Evolutionary conservation across 352 stramenopile genomes (phyloP).

Genomic region (Blastocystis sp.): DNA sequence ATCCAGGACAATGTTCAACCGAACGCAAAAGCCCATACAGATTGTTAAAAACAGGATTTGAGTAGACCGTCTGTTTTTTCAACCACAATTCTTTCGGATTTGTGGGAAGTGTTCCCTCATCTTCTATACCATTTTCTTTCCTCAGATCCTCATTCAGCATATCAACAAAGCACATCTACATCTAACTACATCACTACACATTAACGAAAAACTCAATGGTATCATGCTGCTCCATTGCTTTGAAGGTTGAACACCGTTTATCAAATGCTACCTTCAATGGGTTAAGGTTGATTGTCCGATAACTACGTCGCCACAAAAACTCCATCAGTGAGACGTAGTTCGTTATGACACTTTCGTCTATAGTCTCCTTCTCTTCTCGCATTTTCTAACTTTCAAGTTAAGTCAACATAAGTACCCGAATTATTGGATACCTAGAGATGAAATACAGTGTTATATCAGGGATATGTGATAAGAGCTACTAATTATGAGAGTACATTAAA

Average conservation of each 20-base stretch:
- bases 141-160: neutral
- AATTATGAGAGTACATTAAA: neutral
- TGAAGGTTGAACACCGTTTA: neutral
- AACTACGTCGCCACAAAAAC: neutral
- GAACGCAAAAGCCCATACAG: neutral
- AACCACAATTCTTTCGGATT: neutral
- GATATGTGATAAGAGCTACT: constrained; percentile 11
- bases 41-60: neutral
- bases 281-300: neutral
- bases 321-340: neutral
- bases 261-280: neutral
- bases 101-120: neutral
- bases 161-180: neutral
- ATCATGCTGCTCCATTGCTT: neutral
- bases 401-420: neutral
- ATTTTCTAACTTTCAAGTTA: neutral
- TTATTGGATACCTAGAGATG: neutral
- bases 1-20: neutral
- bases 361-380: neutral
- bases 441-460: neutral
- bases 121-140: neutral
- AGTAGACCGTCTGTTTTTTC: neutral
- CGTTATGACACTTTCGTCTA: neutral
- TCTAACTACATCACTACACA: neutral
- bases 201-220: constrained; percentile 8